Evolutionary conservation across 345 rosid species (phyloP).

Genomic region (Acer campestre): DNA sequence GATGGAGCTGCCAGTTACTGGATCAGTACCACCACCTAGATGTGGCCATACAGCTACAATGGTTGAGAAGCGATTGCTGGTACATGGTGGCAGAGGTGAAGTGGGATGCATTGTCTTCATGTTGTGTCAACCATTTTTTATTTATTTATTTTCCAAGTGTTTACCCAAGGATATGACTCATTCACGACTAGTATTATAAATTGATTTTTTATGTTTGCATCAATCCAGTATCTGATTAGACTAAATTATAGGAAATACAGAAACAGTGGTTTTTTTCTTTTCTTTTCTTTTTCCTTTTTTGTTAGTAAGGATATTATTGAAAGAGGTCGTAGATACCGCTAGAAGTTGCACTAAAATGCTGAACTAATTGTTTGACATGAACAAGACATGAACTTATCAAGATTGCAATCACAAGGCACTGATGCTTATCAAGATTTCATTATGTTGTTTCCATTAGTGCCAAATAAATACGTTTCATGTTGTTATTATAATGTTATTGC

Average conservation of each 20-base stretch:
- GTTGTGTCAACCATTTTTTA: background rate
- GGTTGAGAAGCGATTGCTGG: constrained; percentile 94
- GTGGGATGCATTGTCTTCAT: constrained; percentile 5
- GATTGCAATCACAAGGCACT: background rate
- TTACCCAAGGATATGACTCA: constrained; percentile 4
- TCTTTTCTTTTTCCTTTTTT: background rate
- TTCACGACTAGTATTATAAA: background rate
- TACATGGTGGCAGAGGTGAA: constrained; percentile 95
- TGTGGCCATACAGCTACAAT: constrained; percentile 97
- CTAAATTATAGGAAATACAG: background rate
- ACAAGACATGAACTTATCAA: background rate
- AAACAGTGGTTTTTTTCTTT: background rate
- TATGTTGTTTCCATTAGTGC: background rate
- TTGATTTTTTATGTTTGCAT: constrained; percentile 1
- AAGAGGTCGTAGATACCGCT: background rate
- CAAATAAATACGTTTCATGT: background rate
- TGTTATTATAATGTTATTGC: background rate
- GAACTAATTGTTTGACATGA: background rate
- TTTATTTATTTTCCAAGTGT: background rate
- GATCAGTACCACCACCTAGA: constrained; percentile 90
- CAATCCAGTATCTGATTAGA: background rate
- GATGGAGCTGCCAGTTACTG: constrained; percentile 81
- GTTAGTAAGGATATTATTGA: background rate
- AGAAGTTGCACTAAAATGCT: background rate
- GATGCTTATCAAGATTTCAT: background rate